Evolutionary conservation across 1,139 yeast species (phyloP), one percentile per base, ranked within the genome.

Genomic region (Arxiozyma slooffiae): DNA sequence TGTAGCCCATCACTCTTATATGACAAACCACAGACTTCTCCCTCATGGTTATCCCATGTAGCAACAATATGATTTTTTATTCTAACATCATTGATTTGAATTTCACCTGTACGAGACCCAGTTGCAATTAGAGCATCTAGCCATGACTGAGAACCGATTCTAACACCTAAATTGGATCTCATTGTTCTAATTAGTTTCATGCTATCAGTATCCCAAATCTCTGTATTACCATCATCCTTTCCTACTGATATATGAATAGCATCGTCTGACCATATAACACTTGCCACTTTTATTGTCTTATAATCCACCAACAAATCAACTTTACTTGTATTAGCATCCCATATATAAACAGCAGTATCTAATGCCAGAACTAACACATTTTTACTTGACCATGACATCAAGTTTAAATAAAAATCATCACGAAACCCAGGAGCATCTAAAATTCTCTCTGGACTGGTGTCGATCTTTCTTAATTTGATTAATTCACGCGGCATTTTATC

Each of bases 361-460:
- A 94, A 73, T 1, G 96, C 98, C 63, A 94, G 86, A 1, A 97
- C 97, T 44, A 94, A 74, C 51, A 84, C 74, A 67, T 92, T 89
- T 38, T 82, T 80, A 61, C 74, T 73, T 3, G 97, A 89, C 98
- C 98, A 92, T 54, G 92, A 82, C 52, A 92, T 70, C 49, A 92
- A 72, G 66, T 89, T 90, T 51, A 90, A 75, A 67, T 92, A 92
- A 67, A 89, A 94, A 69, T 92, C 98, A 67, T 92, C 97, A 38
- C 85, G 78, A 52, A 90, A 76, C 0, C 96, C 97, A 0, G 98
- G 99, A 0, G 98, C 98, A 70, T 92, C 99, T 46, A 92, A 74
- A 1, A 92, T 96, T 57, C 96, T 77, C 59, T 88, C 96, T 0
- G 98, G 97, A 17, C 89, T 88, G 0, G 88, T 80, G 16, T 95